Evolutionary conservation across 768 basidiomycete species (phyloP).

Genomic region (Mycena metata): DNA sequence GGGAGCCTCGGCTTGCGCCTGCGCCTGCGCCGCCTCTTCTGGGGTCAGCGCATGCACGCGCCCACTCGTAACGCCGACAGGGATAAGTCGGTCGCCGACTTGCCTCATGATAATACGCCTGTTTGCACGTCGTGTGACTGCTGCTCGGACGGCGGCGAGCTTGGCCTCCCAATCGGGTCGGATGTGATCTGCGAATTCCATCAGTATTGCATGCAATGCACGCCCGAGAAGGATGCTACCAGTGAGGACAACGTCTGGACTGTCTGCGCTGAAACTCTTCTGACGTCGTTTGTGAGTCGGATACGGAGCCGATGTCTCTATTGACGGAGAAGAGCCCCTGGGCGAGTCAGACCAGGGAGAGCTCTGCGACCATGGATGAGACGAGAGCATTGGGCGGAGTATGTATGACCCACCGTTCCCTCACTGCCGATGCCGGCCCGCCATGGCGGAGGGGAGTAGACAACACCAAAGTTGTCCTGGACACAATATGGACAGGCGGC

Average conservation of each 20-base stretch:
- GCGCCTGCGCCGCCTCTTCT: slow-evolving; percentile 65
- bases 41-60: slow-evolving; percentile 78
- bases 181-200: slow-evolving; percentile 80
- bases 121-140: slow-evolving; percentile 96
- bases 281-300: slow-evolving; percentile 79
- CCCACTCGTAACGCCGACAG: slow-evolving; percentile 95
- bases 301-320: slow-evolving; percentile 49
- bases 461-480: slow-evolving; percentile 95
- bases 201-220: neutral
- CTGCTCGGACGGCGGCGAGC: slow-evolving; percentile 92
- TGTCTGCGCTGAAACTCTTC: slow-evolving; percentile 90
- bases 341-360: slow-evolving; percentile 69
- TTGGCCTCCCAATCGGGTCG: slow-evolving; percentile 99
- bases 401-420: slow-evolving; percentile 65
- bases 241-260: slow-evolving; percentile 91
- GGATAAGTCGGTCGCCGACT: slow-evolving; percentile 96
- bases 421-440: slow-evolving; percentile 84
- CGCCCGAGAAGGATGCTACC: slow-evolving; percentile 61
- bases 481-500: slow-evolving; percentile 98
- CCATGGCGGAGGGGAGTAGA: slow-evolving; percentile 88
- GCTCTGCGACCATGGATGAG: slow-evolving; percentile 32
- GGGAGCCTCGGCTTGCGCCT: slow-evolving; percentile 58
- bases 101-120: slow-evolving; percentile 98
- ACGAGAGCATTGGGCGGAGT: slow-evolving; percentile 26
- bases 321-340: slow-evolving; percentile 59